Evolutionary conservation across 139 green algal species (phyloP), one percentile per base, ranked within the genome.

Genomic region (Chlamydomonas incerta): DNA sequence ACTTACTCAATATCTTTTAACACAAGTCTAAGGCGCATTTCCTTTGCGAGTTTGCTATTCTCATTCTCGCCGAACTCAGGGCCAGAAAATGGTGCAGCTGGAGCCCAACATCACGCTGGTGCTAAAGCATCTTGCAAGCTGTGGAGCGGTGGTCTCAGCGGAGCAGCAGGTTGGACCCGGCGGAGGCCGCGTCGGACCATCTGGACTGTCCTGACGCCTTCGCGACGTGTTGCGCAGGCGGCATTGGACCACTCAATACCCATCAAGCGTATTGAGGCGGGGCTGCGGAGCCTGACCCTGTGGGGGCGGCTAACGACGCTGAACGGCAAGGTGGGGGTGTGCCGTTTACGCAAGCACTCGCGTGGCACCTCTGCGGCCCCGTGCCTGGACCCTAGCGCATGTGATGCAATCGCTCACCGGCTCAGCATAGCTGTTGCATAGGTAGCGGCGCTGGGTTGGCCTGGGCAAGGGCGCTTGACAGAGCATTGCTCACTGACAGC

Each of bases 311-410:
- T 97, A 34, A 85, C 74, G 6, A 69, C 91, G 5, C 77, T 84
- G 17, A 96, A 94, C 74, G 93, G 93, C 77, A 96, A 95, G 93
- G 93, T 94, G 52, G 58, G 76, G 50, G n/a, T n/a, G n/a, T n/a
- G n/a, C n/a, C n/a, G n/a, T n/a, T n/a, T 24, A 21, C 31, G 20
- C 34, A 71, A 71, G 9, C 15, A 9, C 8, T 21, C 23, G 20
- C 10, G 2, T 4, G 18, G 2, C 17, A 33, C 21, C 41, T 8
- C 41, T 50, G 41, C 8, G 41, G 6, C 41, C 8, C 41, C 41
- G 41, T 50, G 41, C 41, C 41, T 5, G 41, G 41, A 50, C n/a
- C n/a, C n/a, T n/a, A n/a, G n/a, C n/a, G n/a, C n/a, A n/a, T n/a
- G n/a, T n/a, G n/a, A n/a, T n/a, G n/a, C n/a, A n/a, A n/a, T n/a